Conservation (phyloP, 495 filamentous ascomycete species). For the Neurospora sp. region DNA sequence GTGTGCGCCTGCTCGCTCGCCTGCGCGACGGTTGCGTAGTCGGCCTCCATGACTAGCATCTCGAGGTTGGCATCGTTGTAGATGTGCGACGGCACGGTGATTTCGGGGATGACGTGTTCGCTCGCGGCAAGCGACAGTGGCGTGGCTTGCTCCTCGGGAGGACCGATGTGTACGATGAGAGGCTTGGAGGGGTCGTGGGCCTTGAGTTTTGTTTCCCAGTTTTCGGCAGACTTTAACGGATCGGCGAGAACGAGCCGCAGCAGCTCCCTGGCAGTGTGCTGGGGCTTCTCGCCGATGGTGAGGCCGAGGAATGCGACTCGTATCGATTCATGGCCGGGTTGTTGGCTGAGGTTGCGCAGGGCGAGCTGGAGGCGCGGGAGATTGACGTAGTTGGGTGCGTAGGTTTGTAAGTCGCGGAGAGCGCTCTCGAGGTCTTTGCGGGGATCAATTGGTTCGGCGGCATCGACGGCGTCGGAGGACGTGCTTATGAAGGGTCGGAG, state of each 20-base stretch:
- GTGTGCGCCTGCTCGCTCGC: conserved; percentile 15
- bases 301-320: conserved; percentile 55
- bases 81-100: conserved; percentile 54
- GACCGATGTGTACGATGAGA: conserved; percentile 35
- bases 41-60: conserved; percentile 55
- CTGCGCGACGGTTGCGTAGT: conserved; percentile 34
- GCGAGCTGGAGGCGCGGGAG: conserved; percentile 72
- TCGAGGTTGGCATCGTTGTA: conserved; percentile 64
- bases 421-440: conserved; percentile 49
- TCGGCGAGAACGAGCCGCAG: conserved; percentile 67
- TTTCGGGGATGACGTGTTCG: conserved; percentile 32
- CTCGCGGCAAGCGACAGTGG: conserved; percentile 3
- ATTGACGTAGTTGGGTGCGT: conserved; percentile 57
- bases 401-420: conserved; percentile 50
- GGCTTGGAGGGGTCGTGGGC: conserved; percentile 31
- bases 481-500: background rate
- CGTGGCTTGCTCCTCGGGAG: conserved; percentile 11
- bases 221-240: conserved; percentile 51
- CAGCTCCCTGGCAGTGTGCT: conserved; percentile 42
- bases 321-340: conserved; percentile 49
- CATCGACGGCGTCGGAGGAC: background rate
- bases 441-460: conserved; percentile 10
- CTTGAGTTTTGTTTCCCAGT: conserved; percentile 64
- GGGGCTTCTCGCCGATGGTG: conserved; percentile 18
- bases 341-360: conserved; percentile 61